phyloP scores from a whole-genome alignment of 306 rosid species.

The Corylus heterophylla region DNA sequence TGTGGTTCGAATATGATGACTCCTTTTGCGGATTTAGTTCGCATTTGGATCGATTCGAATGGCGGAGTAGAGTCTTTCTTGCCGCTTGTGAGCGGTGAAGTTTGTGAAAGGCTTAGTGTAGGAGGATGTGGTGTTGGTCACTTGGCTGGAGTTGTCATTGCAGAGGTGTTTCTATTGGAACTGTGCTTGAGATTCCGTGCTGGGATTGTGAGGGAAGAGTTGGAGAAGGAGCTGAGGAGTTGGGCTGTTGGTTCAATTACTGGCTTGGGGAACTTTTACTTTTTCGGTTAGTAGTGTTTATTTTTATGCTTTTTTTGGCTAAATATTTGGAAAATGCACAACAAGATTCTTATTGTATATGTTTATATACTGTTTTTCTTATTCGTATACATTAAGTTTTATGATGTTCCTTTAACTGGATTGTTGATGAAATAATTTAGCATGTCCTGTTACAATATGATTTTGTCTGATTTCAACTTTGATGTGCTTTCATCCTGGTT shows the following conservation, averaged over 20 bases:
- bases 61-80: conserved; percentile 50
- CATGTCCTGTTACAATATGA: conserved; percentile 4
- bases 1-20: conserved; percentile 24
- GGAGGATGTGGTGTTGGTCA: conserved; percentile 47
- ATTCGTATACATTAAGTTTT: background rate
- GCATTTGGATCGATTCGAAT: conserved; percentile 51
- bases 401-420: background rate
- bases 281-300: conserved; percentile 59
- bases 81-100: conserved; percentile 57
- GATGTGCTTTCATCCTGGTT: conserved; percentile 29
- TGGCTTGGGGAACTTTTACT: conserved; percentile 50
- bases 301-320: background rate
- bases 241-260: conserved; percentile 76
- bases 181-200: conserved; percentile 41
- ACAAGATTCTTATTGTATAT: background rate
- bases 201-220: conserved; percentile 37
- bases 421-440: conserved; percentile 15
- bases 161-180: conserved; percentile 59
- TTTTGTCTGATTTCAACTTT: conserved; percentile 17
- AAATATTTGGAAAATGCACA: background rate
- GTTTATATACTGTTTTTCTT: conserved; percentile 5
- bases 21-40: conserved; percentile 46
- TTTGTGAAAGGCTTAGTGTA: conserved; percentile 38
- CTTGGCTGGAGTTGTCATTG: conserved; percentile 62
- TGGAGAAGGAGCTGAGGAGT: conserved; percentile 52